Percentiles rank a stretch among this genome's conserved stretches.
These are phyloP conservation scores for Aspergillus eucalypticola DNA, from an alignment of 2,329 filamentous ascomycete genomes.

Conservation along the genomic window DNA sequence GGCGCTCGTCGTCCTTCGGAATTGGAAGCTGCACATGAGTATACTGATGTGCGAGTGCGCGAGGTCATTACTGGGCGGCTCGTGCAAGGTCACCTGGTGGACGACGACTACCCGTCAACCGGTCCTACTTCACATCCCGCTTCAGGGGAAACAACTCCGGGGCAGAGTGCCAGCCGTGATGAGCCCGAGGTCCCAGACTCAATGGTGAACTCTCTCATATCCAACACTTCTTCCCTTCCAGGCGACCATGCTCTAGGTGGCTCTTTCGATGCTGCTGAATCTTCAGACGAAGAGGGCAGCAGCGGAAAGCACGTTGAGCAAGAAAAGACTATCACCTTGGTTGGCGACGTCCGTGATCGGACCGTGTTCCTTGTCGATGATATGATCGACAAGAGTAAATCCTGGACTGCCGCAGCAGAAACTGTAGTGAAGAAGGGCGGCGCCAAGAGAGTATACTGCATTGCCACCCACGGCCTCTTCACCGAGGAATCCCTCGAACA, in stretches of 20 bases:
- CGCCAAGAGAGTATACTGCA: slow-evolving; percentile 94
- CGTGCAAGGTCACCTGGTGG: slow-evolving; percentile 91
- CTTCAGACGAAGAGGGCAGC: slow-evolving; percentile 79
- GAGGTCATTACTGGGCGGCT: slow-evolving; percentile 91
- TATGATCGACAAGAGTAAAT: slow-evolving; percentile 97
- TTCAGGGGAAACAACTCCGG: slow-evolving; percentile 56
- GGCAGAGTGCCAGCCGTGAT: slow-evolving; percentile 50
- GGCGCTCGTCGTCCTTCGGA: slow-evolving; percentile 46
- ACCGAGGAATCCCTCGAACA: slow-evolving; percentile 86
- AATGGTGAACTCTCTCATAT: slow-evolving; percentile 81
- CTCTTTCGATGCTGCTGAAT: slow-evolving; percentile 78
- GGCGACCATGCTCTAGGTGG: slow-evolving; percentile 75
- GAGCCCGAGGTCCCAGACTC: slow-evolving; percentile 68
- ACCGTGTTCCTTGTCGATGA: slow-evolving; percentile 96
- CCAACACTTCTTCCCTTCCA: slow-evolving; percentile 73
- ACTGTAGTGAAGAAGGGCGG: slow-evolving; percentile 90
- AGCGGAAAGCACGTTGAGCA: slow-evolving; percentile 65
- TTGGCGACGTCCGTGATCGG: slow-evolving; percentile 85
- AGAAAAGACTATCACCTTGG: slow-evolving; percentile 96
- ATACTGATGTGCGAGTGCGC: slow-evolving; percentile 76
- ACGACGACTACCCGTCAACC: slow-evolving; percentile 86
- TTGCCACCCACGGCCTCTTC: slow-evolving; percentile 95
- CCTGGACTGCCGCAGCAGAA: slow-evolving; percentile 96
- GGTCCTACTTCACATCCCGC: slow-evolving; percentile 62
- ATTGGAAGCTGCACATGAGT: slow-evolving; percentile 53